Evolutionary conservation across 192 early-diverging fungal species (phyloP).

Genomic region (Backusella circina): DNA sequence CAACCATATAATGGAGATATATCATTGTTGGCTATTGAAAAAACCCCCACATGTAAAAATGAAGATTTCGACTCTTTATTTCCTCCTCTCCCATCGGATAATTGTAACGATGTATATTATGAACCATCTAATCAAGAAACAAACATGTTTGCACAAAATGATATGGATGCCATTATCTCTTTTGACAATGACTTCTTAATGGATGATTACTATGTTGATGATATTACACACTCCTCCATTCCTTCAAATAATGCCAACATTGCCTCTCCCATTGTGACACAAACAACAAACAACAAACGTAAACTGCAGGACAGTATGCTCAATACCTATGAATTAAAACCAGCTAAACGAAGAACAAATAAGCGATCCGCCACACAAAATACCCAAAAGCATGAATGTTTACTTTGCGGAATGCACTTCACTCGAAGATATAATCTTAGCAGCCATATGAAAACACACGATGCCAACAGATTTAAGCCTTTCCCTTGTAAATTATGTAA

Average conservation of each 20-base stretch:
- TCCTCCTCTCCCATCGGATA: background rate
- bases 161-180: background rate
- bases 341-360: background rate
- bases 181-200: background rate
- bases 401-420: conserved; percentile 69
- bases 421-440: conserved; percentile 80
- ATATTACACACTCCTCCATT: background rate
- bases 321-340: background rate
- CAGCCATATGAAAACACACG: conserved; percentile 72
- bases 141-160: background rate
- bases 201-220: background rate
- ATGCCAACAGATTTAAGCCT: conserved; percentile 51
- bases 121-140: background rate
- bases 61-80: background rate
- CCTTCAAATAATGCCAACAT: background rate
- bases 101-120: background rate
- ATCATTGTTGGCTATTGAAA: background rate
- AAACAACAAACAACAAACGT: background rate
- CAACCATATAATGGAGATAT: background rate
- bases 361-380: background rate
- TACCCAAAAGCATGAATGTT: conserved; percentile 32
- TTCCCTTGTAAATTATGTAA: conserved; percentile 61
- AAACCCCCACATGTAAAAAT: background rate
- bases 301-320: background rate
- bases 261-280: background rate